These are phyloP conservation scores for Neurospora tetraspora DNA, from an alignment of 495 filamentous ascomycete genomes.

Conservation along the genomic window DNA sequence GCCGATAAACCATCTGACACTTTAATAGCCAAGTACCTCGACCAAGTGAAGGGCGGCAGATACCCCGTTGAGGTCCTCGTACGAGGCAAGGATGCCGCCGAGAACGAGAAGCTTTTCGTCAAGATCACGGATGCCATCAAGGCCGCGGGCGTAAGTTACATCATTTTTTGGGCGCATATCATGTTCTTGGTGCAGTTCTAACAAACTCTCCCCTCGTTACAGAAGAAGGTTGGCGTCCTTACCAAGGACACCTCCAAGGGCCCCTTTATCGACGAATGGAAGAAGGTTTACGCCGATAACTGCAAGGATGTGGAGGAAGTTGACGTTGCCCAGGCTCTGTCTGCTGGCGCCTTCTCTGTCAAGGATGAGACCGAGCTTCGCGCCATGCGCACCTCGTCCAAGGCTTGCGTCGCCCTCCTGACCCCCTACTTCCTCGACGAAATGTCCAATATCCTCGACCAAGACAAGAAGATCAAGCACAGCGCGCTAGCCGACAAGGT, in stretches of 20 bases:
- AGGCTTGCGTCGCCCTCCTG: slow-evolving; percentile 85
- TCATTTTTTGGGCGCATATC: not conserved
- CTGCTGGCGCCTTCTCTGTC: slow-evolving; percentile 72
- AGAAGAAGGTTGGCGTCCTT: slow-evolving; percentile 84
- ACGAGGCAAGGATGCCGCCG: slow-evolving; percentile 76
- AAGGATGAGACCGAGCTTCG: slow-evolving; percentile 96
- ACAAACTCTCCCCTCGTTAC: slow-evolving; percentile 5
- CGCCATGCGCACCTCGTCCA: slow-evolving; percentile 82
- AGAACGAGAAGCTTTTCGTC: slow-evolving; percentile 78
- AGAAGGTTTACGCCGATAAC: slow-evolving; percentile 61
- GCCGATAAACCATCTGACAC: slow-evolving; percentile 12
- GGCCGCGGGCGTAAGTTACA: slow-evolving; percentile 62
- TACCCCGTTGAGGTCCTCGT: slow-evolving; percentile 83
- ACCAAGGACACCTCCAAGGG: slow-evolving; percentile 75
- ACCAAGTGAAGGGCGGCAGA: slow-evolving; percentile 84
- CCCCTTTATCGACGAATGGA: slow-evolving; percentile 95
- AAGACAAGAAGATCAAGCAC: slow-evolving; percentile 94
- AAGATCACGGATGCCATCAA: slow-evolving; percentile 80
- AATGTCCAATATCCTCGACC: slow-evolving; percentile 90
- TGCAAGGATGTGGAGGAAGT: slow-evolving; percentile 81
- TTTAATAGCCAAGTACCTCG: slow-evolving; percentile 74
- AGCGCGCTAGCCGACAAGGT: slow-evolving; percentile 73
- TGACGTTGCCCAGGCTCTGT: slow-evolving; percentile 75
- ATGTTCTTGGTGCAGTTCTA: not conserved
- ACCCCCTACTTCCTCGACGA: slow-evolving; percentile 92